Conservation (phyloP, 768 basidiomycete species). For the Termitomyces sp. region DNA sequence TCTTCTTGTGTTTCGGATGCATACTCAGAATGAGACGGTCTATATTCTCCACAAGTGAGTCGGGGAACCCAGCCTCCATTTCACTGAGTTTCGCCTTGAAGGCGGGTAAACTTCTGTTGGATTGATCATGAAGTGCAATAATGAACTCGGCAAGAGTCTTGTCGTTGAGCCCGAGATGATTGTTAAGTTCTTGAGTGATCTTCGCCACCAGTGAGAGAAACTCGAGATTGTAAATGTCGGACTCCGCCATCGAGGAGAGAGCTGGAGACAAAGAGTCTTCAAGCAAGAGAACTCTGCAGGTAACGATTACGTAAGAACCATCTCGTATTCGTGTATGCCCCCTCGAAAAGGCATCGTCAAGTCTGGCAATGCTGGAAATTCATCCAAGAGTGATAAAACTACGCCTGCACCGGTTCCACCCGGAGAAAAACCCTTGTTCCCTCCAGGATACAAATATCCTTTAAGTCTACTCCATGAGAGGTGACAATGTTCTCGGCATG, state of each 20-base stretch:
- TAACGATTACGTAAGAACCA: conserved; percentile 12
- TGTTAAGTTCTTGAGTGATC: conserved; percentile 90
- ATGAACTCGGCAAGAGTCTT: conserved; percentile 95
- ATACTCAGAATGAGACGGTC: conserved; percentile 92
- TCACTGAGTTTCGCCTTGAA: conserved; percentile 81
- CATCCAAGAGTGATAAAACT: conserved; percentile 47
- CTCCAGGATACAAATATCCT: conserved; percentile 82
- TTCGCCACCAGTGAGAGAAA: conserved; percentile 86
- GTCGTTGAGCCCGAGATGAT: conserved; percentile 80
- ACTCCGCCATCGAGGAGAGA: conserved; percentile 47
- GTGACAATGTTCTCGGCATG: conserved; percentile 22
- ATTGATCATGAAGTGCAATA: conserved; percentile 81
- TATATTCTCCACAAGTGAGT: conserved; percentile 86
- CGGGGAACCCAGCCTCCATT: conserved; percentile 79
- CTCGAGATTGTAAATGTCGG: conserved; percentile 89
- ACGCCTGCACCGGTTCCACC: conserved; percentile 17
- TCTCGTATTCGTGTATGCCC: conserved; percentile 43
- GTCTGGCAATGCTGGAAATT: conserved; percentile 88
- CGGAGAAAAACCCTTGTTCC: conserved; percentile 63
- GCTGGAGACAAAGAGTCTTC: too few species aligned
- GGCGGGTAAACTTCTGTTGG: conserved; percentile 61
- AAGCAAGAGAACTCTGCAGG: too few species aligned
- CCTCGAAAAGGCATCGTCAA: conserved; percentile 75
- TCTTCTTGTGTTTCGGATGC: conserved; percentile 95
- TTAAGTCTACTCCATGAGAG: conserved; percentile 76